A percentile compares a stretch with the other conserved stretches of the same genome.
Evolutionary conservation across 2,329 filamentous ascomycete species (phyloP).

Genomic region (Arthrobotrys conoides): DNA sequence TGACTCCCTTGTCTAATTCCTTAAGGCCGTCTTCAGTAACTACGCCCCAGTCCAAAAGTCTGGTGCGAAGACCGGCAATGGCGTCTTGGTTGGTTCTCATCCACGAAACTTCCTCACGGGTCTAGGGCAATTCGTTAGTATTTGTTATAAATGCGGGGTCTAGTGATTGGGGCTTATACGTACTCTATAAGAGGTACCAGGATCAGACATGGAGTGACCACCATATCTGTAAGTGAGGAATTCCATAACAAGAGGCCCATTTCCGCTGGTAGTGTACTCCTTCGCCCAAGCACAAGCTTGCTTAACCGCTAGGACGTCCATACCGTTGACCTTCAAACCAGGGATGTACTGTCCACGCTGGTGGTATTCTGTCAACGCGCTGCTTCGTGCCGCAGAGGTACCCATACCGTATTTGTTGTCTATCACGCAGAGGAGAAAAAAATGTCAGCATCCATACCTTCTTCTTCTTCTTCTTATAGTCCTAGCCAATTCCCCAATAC

Average conservation of each 20-base stretch:
- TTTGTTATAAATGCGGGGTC: no score
- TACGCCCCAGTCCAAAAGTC: constrained; percentile 95
- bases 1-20: constrained; percentile 92
- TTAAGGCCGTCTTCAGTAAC: constrained; percentile 95
- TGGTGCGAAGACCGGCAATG: constrained; percentile 97
- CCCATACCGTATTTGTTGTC: constrained; percentile 99
- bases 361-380: constrained; percentile 99
- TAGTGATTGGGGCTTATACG: constrained; percentile 64
- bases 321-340: constrained; percentile 98
- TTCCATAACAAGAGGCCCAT: constrained; percentile 95
- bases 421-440: constrained; percentile 66
- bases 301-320: constrained; percentile 99
- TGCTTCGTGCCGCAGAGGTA: constrained; percentile 92
- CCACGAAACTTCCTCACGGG: constrained; percentile 98
- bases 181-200: constrained; percentile 93
- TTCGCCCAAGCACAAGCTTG: constrained; percentile 95
- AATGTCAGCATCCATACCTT: not conserved
- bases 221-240: constrained; percentile 99
- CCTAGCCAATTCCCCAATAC: not conserved
- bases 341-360: constrained; percentile 99
- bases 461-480: not conserved
- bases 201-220: constrained; percentile 99
- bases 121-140: constrained; percentile 67
- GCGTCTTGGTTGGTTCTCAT: constrained; percentile 99
- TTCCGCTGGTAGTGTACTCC: constrained; percentile 84